Evolutionary conservation across 2,329 filamentous ascomycete species (phyloP).

Genomic region (Pleoardoris graminearum): DNA sequence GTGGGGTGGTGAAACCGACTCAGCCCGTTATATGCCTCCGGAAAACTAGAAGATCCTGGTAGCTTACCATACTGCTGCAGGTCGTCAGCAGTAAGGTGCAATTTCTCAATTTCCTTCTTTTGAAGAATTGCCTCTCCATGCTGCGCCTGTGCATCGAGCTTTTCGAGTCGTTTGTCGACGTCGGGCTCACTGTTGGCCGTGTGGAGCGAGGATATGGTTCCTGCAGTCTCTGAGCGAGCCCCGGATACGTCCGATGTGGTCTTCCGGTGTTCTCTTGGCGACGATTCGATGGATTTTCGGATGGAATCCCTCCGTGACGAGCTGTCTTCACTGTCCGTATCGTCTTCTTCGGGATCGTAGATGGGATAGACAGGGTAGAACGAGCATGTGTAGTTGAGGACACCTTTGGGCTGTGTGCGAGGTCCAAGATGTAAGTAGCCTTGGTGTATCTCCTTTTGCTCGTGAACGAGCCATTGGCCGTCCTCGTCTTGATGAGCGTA

Average conservation of each 20-base stretch:
- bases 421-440: constrained; percentile 74
- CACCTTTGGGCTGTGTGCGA: constrained; percentile 75
- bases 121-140: constrained; percentile 54
- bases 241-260: constrained; percentile 22
- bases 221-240: constrained; percentile 39
- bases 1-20: constrained; percentile 30
- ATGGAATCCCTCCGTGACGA: constrained; percentile 29
- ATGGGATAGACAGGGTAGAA: constrained; percentile 92
- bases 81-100: constrained; percentile 78
- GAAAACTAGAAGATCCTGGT: constrained; percentile 16
- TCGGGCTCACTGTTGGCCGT: constrained; percentile 41
- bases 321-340: constrained; percentile 35
- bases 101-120: constrained; percentile 68
- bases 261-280: constrained; percentile 21
- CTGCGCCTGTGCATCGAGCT: constrained; percentile 52
- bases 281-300: constrained; percentile 20
- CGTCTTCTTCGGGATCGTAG: constrained; percentile 84
- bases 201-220: constrained; percentile 48
- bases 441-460: constrained; percentile 69
- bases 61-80: constrained; percentile 72
- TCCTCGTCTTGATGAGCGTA: constrained; percentile 77
- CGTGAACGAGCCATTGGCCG: constrained; percentile 79
- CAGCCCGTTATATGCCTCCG: constrained; percentile 24
- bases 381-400: constrained; percentile 76
- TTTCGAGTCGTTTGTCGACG: constrained; percentile 51